Evolutionary conservation across 1,284 basidiomycete genomes (phyloP).

Genomic region (Salmacisia buchloeana): DNA sequence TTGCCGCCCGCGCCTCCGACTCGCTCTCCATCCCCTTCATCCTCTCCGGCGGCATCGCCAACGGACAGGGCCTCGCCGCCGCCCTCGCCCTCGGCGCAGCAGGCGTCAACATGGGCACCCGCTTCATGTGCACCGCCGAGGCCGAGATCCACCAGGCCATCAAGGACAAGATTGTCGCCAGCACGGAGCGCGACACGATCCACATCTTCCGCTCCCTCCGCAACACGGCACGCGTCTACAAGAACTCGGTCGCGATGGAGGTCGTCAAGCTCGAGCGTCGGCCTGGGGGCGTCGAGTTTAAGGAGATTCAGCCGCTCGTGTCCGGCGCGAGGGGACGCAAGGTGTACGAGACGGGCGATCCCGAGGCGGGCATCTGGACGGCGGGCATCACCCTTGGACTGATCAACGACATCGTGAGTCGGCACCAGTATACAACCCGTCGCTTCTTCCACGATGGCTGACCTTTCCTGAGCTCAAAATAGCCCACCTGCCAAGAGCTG

Average conservation of each 20-base stretch:
- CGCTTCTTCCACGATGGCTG: not conserved
- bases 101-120: constrained; percentile 79
- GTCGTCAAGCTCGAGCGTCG: constrained; percentile 75
- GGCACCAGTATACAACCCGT: too few species aligned
- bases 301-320: constrained; percentile 74
- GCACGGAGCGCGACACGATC: constrained; percentile 69
- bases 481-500: constrained; percentile 72
- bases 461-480: not conserved
- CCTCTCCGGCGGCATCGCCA: constrained; percentile 67
- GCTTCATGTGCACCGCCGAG: constrained; percentile 67
- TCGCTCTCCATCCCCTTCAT: constrained; percentile 80
- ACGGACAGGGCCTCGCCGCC: constrained; percentile 68
- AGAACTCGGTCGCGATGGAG: constrained; percentile 72
- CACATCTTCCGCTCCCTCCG: constrained; percentile 78
- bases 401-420: constrained; percentile 66
- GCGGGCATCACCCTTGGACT: constrained; percentile 73
- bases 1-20: constrained; percentile 81
- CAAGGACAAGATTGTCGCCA: constrained; percentile 79
- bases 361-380: constrained; percentile 81
- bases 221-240: constrained; percentile 84
- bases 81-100: constrained; percentile 77
- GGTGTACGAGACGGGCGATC: constrained; percentile 80
- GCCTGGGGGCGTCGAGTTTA: constrained; percentile 78
- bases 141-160: constrained; percentile 82
- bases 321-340: constrained; percentile 68